These are phyloP conservation scores for Podospora bellae-mahoneyi DNA, from an alignment of 495 filamentous ascomycete genomes.

Conservation along the genomic window DNA sequence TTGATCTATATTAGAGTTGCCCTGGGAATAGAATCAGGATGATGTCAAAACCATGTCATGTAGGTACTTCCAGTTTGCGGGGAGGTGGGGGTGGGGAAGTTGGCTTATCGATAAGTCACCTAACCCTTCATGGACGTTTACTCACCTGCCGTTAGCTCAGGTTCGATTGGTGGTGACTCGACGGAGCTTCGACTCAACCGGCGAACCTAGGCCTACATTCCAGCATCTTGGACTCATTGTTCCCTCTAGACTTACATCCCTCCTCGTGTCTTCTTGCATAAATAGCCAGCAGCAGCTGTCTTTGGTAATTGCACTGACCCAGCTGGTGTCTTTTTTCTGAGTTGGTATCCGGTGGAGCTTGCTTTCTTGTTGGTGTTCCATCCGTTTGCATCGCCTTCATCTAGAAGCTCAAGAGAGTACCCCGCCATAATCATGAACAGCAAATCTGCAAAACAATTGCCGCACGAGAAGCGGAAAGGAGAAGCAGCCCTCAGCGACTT, in stretches of 20 bases:
- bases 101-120: not conserved
- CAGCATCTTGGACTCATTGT: too few relatives aligned
- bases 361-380: not conserved
- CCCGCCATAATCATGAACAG: constrained; percentile 50
- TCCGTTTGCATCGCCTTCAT: not conserved
- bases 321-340: not conserved
- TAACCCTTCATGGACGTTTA: not conserved
- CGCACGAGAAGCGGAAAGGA: constrained; percentile 78
- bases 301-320: not conserved
- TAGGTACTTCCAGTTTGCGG: not conserved
- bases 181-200: constrained; percentile 33
- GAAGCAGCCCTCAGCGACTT: constrained; percentile 93
- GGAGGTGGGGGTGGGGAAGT: not conserved
- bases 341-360: not conserved
- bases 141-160: not conserved
- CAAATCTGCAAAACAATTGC: constrained; percentile 57
- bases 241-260: too few relatives aligned
- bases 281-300: too few relatives aligned
- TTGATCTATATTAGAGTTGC: too few relatives aligned
- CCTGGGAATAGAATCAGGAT: too few relatives aligned
- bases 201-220: constrained; percentile 17
- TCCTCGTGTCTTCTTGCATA: too few relatives aligned
- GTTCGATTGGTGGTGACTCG: constrained; percentile 28
- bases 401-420: not conserved
- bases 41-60: too few relatives aligned